These are phyloP conservation scores for Leccinum cinnamomeum DNA, from an alignment of 1,284 basidiomycete species.

Conservation along the genomic window DNA sequence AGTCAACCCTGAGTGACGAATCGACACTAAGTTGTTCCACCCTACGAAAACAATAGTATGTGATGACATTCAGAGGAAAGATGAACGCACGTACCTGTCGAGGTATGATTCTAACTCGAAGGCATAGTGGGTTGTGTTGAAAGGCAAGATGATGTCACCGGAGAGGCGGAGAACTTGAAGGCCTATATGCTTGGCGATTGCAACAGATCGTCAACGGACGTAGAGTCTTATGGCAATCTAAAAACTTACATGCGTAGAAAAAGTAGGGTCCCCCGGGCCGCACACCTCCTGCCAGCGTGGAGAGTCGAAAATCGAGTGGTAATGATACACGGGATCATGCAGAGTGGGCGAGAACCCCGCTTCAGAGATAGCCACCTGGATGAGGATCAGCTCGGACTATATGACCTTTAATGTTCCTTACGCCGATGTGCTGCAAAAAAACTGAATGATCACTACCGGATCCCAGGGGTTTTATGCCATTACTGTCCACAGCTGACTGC, in stretches of 20 bases:
- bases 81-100: slow-evolving; percentile 38
- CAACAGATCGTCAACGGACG: slow-evolving; percentile 36
- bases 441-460: slow-evolving; percentile 79
- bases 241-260: slow-evolving; percentile 57
- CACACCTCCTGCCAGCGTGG: slow-evolving; percentile 71
- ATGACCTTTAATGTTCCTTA: slow-evolving; percentile 29
- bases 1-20: not conserved
- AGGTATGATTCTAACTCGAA: slow-evolving; percentile 51
- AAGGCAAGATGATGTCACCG: slow-evolving; percentile 58
- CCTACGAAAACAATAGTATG: slow-evolving; percentile 22
- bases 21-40: slow-evolving; percentile 28
- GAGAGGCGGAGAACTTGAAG: slow-evolving; percentile 62
- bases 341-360: slow-evolving; percentile 49
- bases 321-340: slow-evolving; percentile 70
- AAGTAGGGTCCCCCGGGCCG: slow-evolving; percentile 61
- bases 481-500: not conserved
- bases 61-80: not conserved
- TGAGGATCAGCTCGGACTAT: not conserved
- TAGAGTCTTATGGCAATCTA: not conserved
- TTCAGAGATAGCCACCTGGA: slow-evolving; percentile 53
- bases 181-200: slow-evolving; percentile 67
- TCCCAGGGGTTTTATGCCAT: slow-evolving; percentile 42
- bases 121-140: slow-evolving; percentile 77
- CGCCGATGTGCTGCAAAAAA: slow-evolving; percentile 57
- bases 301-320: slow-evolving; percentile 76